Evolutionary conservation across 257 asterid genomes (phyloP), one percentile per base, ranked within the genome.

Genomic region (Prunella vulgaris): DNA sequence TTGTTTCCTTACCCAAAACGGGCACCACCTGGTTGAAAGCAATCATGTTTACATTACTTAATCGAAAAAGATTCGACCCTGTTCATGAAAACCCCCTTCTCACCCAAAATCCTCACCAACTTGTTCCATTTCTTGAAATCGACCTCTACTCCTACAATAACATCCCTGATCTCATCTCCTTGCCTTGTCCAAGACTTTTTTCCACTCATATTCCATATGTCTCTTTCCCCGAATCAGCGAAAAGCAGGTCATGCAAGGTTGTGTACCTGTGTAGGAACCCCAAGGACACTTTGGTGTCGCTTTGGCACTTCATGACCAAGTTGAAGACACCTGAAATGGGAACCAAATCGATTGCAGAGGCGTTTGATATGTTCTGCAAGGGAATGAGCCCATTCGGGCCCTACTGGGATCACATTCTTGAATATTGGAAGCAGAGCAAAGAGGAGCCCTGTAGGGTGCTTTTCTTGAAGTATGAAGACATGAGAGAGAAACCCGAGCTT

Each of bases 221-320:
- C 5, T 66, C 80, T 1, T 40, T 79, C 0, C 77, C 83, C 0
- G 67, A 71, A 25, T 32, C 80, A 0, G 53, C 72, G 18, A 40
- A 64, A 7, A 30, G 44, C 0, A 33, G 27, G 32, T 3, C 46
- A 1, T 66, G 72, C 69, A 79, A 75, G 76, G 7, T 79, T 20
- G 78, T 79, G 67, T 75, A 79, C 35, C 69, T 79, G 0, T 79
- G 78, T 17, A 75, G 83, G 40, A 42, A 75, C 7, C 76, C 83
- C 0, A 79, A 75, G 53, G 83, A 79, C 73, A 62, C 61, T 14
- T 61, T 79, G 25, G 80, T 75, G 69, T 75, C 83, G n/a, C 76
- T 75, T 33, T 79, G 80, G 83, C 78, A 75, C 24, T 79, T 71
- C 60, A 25, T 62, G 1, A 72, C 63, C 78, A 71, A 68, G 59